These are phyloP conservation scores for Aspergillus pseudotamarii DNA, from an alignment of 2,329 filamentous ascomycete species.

Conservation along the genomic window DNA sequence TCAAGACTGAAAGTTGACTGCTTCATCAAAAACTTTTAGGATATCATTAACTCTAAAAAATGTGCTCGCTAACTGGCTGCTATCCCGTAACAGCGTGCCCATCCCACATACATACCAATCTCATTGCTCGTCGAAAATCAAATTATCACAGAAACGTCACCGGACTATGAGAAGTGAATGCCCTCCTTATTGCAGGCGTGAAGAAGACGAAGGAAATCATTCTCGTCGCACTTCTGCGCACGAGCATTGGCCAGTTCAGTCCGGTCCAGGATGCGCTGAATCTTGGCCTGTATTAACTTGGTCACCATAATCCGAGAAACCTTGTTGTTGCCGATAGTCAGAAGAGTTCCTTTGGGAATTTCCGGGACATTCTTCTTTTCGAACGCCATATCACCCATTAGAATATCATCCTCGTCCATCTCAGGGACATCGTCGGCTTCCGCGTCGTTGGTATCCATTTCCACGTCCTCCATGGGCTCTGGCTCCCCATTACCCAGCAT, in stretches of 20 bases:
- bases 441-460: slow-evolving; percentile 33
- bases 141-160: neutral
- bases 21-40: neutral
- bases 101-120: neutral
- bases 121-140: slow-evolving; percentile 1
- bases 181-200: slow-evolving; percentile 60
- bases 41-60: slow-evolving; percentile 4
- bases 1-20: neutral
- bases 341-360: slow-evolving; percentile 48
- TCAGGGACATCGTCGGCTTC: slow-evolving; percentile 48
- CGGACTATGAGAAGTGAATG: slow-evolving; percentile 14
- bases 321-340: slow-evolving; percentile 55
- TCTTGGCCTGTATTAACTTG: slow-evolving; percentile 75
- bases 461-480: slow-evolving; percentile 13
- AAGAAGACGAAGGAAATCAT: slow-evolving; percentile 77
- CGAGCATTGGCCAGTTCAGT: slow-evolving; percentile 76
- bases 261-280: slow-evolving; percentile 74
- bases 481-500: slow-evolving; percentile 34
- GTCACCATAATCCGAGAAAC: slow-evolving; percentile 76
- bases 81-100: slow-evolving; percentile 3
- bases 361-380: slow-evolving; percentile 54
- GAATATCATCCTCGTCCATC: slow-evolving; percentile 50
- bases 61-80: neutral
- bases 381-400: slow-evolving; percentile 42
- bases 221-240: slow-evolving; percentile 80